phyloP scores from a whole-genome alignment of 805 yeast genomes.

The Kuraishia floccosa region DNA sequence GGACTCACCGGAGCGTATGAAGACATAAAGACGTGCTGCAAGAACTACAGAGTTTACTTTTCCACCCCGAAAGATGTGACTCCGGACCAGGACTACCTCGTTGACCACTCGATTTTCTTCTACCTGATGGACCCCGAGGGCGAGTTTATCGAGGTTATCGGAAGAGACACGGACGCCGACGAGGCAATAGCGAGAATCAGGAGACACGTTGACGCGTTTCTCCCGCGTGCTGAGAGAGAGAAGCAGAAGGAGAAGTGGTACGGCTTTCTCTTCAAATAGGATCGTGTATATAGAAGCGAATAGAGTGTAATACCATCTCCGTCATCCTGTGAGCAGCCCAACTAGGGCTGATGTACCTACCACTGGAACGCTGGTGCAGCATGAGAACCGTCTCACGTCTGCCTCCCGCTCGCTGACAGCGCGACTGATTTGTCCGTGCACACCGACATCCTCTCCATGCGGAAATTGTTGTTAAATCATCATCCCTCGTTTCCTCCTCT shows the following conservation, averaged over 20 bases:
- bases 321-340: too few relatives aligned
- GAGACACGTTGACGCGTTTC: slow-evolving; percentile 63
- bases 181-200: slow-evolving; percentile 71
- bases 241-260: slow-evolving; percentile 51
- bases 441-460: too few relatives aligned
- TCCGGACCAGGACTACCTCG: slow-evolving; percentile 93
- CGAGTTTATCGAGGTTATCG: slow-evolving; percentile 86
- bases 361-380: too few relatives aligned
- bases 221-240: slow-evolving; percentile 63
- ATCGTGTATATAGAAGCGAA: too few relatives aligned
- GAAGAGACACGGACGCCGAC: slow-evolving; percentile 76
- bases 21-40: slow-evolving; percentile 74
- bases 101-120: slow-evolving; percentile 95
- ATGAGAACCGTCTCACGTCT: too few relatives aligned
- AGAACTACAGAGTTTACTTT: slow-evolving; percentile 86
- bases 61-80: slow-evolving; percentile 93
- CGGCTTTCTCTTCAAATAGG: slow-evolving; percentile 44
- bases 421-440: too few relatives aligned
- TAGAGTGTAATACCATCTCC: too few relatives aligned
- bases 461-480: too few relatives aligned
- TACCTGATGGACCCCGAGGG: slow-evolving; percentile 99
- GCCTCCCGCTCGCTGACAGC: too few relatives aligned
- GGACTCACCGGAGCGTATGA: slow-evolving; percentile 92
- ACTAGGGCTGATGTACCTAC: too few relatives aligned
- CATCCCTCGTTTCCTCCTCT: too few relatives aligned